A percentile compares a stretch with the other conserved stretches of the same genome.
These are phyloP conservation scores for Mortierella sp. DNA, from an alignment of 371 early-diverging fungal genomes.

Conservation along the genomic window DNA sequence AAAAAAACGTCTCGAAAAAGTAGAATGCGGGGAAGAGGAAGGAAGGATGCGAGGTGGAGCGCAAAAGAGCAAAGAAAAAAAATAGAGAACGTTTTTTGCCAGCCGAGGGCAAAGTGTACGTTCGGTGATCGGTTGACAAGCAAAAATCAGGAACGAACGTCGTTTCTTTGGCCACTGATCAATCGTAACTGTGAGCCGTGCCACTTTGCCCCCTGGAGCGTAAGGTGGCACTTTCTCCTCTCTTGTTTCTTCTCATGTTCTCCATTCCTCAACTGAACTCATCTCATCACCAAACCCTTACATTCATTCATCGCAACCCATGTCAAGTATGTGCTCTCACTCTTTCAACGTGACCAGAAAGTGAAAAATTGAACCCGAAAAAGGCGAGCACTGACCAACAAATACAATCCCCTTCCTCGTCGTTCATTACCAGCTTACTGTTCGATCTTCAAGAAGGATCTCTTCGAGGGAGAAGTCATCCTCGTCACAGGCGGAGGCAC, in stretches of 20 bases:
- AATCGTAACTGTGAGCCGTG: not conserved
- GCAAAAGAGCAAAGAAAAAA: not conserved
- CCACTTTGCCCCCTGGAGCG: not conserved
- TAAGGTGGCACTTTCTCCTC: not conserved
- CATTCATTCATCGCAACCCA: not conserved
- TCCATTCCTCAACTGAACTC: not conserved
- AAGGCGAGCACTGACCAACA: not conserved
- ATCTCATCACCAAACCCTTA: not conserved
- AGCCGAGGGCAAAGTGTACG: not conserved
- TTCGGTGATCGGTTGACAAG: not conserved
- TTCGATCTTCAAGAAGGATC: slow-evolving; percentile 55
- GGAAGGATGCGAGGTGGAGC: not conserved
- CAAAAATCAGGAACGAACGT: not conserved
- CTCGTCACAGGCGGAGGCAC: slow-evolving; percentile 63
- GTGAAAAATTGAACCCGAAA: no score
- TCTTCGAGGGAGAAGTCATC: slow-evolving; percentile 57
- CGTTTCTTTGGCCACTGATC: not conserved
- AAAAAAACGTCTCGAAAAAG: not conserved
- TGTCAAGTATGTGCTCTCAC: not conserved
- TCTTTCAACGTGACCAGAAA: not conserved
- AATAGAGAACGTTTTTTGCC: not conserved
- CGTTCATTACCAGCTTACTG: slow-evolving; percentile 30
- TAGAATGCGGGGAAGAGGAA: not conserved
- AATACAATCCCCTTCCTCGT: not conserved
- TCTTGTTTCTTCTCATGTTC: not conserved